A percentile compares a stretch with the other conserved stretches of the same genome.
phyloP scores from a whole-genome alignment of 495 filamentous ascomycete species.

The Glarea lozoyensis region DNA sequence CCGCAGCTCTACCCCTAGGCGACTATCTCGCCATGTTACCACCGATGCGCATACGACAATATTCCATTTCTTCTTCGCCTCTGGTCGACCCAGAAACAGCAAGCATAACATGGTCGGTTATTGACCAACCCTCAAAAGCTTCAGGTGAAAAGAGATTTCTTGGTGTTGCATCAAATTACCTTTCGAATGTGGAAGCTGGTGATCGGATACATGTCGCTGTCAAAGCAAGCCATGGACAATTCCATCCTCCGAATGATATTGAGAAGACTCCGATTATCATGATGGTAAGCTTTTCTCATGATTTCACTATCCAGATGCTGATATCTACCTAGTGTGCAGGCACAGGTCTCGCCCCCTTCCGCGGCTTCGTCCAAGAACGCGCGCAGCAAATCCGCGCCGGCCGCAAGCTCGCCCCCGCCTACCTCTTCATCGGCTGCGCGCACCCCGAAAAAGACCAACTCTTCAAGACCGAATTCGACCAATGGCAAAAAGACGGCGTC shows the following conservation, averaged over 20 bases:
- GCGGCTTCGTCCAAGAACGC: conserved; percentile 62
- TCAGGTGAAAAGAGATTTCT: conserved; percentile 33
- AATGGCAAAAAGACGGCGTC: conserved; percentile 49
- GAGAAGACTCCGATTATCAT: conserved; percentile 58
- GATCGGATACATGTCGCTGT: conserved; percentile 56
- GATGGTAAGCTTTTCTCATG: too few species aligned
- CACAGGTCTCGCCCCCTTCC: conserved; percentile 58
- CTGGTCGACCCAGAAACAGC: conserved; percentile 46
- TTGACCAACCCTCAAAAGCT: conserved; percentile 47
- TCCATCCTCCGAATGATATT: conserved; percentile 55
- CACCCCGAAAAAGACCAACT: conserved; percentile 48
- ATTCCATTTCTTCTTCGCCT: conserved; percentile 73
- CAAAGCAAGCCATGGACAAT: conserved; percentile 44
- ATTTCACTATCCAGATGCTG: too few species aligned
- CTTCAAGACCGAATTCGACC: conserved; percentile 48
- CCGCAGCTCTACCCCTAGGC: conserved; percentile 46
- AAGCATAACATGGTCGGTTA: conserved; percentile 58
- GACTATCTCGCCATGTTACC: conserved; percentile 61
- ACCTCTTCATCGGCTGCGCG: conserved; percentile 59
- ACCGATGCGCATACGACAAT: conserved; percentile 67
- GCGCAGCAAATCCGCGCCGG: conserved; percentile 44
- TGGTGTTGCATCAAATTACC: conserved; percentile 47
- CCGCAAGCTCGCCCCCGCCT: conserved; percentile 42
- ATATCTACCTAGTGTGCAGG: too few species aligned
- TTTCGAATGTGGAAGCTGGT: conserved; percentile 43